Percentiles rank a stretch among this genome's conserved stretches.
Evolutionary conservation across 257 asterid genomes (phyloP).

Genomic region (Linaria vulgaris): DNA sequence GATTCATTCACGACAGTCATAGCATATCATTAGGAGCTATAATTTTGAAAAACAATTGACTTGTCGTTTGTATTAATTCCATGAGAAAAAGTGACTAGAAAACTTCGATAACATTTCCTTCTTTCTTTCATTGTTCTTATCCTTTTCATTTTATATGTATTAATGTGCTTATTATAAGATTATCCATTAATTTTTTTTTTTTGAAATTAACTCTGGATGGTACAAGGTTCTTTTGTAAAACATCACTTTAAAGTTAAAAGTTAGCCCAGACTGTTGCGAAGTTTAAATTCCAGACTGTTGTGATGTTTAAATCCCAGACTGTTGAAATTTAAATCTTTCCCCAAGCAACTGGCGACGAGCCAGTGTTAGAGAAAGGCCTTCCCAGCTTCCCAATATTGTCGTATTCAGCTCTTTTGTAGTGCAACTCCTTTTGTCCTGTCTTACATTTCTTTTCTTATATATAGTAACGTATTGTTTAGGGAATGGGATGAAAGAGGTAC

Average conservation of each 20-base stretch:
- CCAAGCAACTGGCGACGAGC: not conserved
- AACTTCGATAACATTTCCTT: not conserved
- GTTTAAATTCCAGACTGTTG: no score
- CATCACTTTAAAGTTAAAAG: not conserved
- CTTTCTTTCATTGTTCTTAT: not conserved
- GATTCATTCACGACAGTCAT: not conserved
- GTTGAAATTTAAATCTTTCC: no score
- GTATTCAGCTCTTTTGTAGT: not conserved
- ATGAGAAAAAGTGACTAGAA: not conserved
- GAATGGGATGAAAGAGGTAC: not conserved
- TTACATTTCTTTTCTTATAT: not conserved
- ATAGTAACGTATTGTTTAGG: not conserved
- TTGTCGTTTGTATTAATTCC: conserved; percentile 3
- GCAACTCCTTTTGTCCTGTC: not conserved
- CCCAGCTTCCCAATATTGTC: no score
- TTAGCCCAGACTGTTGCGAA: not conserved
- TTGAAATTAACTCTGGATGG: conserved; percentile 11
- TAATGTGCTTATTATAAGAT: conserved; percentile 7
- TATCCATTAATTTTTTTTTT: not conserved
- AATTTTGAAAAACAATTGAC: conserved; percentile 1
- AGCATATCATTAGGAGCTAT: conserved; percentile 13
- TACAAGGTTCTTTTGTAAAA: conserved; percentile 9
- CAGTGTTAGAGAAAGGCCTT: no score
- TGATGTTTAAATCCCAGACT: no score
- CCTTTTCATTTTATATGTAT: not conserved